Evolutionary conservation across 1,139 yeast genomes (phyloP), one percentile per base, ranked within the genome.

Genomic region (Debaryomycetaceae sp.): DNA sequence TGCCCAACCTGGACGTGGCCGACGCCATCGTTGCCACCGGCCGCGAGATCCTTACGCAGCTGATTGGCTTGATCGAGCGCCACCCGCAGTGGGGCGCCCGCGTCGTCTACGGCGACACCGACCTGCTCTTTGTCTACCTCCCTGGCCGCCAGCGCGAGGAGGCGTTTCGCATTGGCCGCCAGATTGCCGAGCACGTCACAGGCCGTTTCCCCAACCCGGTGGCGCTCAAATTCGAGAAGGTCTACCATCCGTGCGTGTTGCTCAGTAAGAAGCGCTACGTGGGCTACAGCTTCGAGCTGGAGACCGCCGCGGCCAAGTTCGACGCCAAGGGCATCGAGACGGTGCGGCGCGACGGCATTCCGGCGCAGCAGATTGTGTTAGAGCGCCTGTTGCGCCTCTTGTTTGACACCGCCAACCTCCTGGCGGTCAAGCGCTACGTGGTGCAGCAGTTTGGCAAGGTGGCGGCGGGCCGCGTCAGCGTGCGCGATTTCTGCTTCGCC

Each of bases 241-340:
- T 91, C 0, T 91, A 91, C 48, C 82, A 81, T 45, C 96, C 96
- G 0, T 77, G 89, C 42, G 74, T 91, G 3, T 54, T 91, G 28
- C 60, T 88, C 26, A 83, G 94, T 17, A 91, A 91, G 52, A 91
- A 91, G 48, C 56, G 98, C 29, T 91, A 91, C 49, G 96, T 88
- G 15, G 98, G 98, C 0, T 77, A 53, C 47, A 70, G 83, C 34
- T 89, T 71, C 53, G 95, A 84, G 42, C 49, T 55, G 20, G 70
- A 64, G 24, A 89, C 83, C 44, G 43, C 34, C 3, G 56, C 42
- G 5, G 86, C 96, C 0, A 69, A 58, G 18, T 89, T 91, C 53
- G 97, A 91, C 59, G 96, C 98, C 3, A 91, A 91, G 46, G 98
- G 98, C 1, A 88, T 86, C 12, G 98, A 91, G 52, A 91, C 97